A percentile compares a stretch with the other conserved stretches of the same genome.
phyloP scores from a whole-genome alignment of 768 basidiomycete species.

The Mycena olivaceomarginata region DNA sequence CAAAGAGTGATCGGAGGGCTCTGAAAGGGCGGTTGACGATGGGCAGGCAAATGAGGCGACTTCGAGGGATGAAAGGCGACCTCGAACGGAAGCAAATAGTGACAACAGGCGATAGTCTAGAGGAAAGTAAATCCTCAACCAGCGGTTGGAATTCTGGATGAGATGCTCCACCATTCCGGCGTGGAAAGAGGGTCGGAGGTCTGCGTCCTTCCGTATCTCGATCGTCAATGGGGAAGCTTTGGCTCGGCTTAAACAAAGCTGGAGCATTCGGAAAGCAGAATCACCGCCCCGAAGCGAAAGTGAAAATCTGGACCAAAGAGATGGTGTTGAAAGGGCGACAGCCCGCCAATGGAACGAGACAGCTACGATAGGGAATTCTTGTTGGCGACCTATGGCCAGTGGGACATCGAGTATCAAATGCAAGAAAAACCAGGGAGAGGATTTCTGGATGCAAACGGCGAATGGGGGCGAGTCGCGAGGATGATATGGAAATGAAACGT shows the following conservation, averaged over 20 bases:
- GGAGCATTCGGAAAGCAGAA: background rate
- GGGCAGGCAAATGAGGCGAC: background rate
- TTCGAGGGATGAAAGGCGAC: background rate
- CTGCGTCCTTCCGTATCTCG: background rate
- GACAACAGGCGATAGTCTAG: background rate
- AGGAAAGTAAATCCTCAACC: constrained; percentile 1
- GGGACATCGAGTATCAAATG: background rate
- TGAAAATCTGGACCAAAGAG: constrained; percentile 12
- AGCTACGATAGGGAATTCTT: background rate
- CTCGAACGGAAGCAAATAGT: background rate
- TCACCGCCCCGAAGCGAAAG: constrained; percentile 5
- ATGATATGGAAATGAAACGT: background rate
- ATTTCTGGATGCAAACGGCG: constrained; percentile 22
- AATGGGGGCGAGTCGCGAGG: constrained; percentile 16
- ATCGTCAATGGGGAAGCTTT: background rate
- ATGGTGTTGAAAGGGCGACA: background rate
- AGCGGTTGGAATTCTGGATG: constrained; percentile 3
- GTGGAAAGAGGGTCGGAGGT: background rate
- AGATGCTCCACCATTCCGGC: background rate
- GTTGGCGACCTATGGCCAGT: background rate
- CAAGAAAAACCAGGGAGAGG: background rate
- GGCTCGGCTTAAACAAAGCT: background rate
- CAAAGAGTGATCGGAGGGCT: background rate
- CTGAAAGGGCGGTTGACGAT: background rate
- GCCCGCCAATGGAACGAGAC: constrained; percentile 21